Evolutionary conservation across 1,139 yeast genomes (phyloP), one percentile per base, ranked within the genome.

Genomic region (Saccharomyces hybrid): DNA sequence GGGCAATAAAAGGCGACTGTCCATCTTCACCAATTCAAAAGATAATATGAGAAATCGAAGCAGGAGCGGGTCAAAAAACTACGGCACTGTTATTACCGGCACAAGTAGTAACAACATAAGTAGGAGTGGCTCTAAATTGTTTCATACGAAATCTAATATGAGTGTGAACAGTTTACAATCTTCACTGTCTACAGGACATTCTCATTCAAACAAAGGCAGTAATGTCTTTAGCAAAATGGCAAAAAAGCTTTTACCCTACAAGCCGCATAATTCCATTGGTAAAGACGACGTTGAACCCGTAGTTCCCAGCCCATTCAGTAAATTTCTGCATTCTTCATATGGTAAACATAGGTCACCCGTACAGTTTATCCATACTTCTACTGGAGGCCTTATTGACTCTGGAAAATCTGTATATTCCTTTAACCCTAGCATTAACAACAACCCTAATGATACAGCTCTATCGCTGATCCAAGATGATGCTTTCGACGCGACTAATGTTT

Each of bases 261-360:
- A 62, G 19, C 55, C 50, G 41, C 64, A 54, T 47, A 55, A 62
- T 41, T 57, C 56, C 31, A 54, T 54, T 9, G 54, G 55, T 9
- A 59, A 59, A 19, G 65, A 60, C 31, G 61, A 53, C 14, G 48
- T 51, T 7, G 70, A 66, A 42, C 60, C 62, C 3, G 62, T 56
- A 7, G 47, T 61, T 6, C 68, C 68, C 7, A 63, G 56, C 44
- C 60, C 70, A 2, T 55, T 66, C 46, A 62, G 65, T 51, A 67
- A 64, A 55, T 66, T 67, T 58, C 57, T 68, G 47, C 70, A 67
- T 54, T 63, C 68, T 9, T 65, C 69, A 3, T 63, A 65, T 47
- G 63, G 62, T 23, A 67, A 62, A 49, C 70, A 68, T 56, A 64
- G 62, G 54, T 59, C 42, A 16, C 46, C 52, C 5, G 38, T 50